Conservation (phyloP, 345 rosid genomes). For the Ailanthus altissimus region DNA sequence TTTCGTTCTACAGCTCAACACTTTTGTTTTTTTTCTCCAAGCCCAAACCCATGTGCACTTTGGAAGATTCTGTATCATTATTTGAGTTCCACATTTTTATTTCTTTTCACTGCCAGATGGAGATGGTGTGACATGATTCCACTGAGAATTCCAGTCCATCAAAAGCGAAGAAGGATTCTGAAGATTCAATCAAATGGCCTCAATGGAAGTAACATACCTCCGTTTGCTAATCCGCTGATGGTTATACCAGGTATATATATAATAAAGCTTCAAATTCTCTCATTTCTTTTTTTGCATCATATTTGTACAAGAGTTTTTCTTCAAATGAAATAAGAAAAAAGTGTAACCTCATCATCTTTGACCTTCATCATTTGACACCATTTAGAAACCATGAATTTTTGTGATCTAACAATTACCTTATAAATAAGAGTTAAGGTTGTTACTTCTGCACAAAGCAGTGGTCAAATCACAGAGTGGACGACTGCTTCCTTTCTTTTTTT, state of each 20-base stretch:
- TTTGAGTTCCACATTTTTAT: background rate
- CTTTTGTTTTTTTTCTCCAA: background rate
- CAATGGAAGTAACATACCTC: slow-evolving; percentile 50
- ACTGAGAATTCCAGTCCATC: slow-evolving; percentile 50
- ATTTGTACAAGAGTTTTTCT: background rate
- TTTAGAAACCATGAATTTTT: background rate
- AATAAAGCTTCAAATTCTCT: background rate
- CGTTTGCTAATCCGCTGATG: slow-evolving; percentile 14
- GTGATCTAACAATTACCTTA: background rate
- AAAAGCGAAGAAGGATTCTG: slow-evolving; percentile 47
- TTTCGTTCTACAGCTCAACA: background rate
- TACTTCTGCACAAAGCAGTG: background rate
- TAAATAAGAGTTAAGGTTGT: background rate
- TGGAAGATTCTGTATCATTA: background rate
- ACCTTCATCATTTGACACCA: background rate
- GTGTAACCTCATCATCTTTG: background rate
- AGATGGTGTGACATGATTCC: slow-evolving; percentile 85
- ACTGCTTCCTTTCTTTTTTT: too few species aligned
- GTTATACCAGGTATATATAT: slow-evolving; percentile 12
- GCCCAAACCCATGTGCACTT: background rate
- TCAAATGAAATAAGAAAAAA: background rate
- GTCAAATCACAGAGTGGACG: too few species aligned
- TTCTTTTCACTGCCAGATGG: slow-evolving; percentile 58
- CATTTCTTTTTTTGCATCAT: background rate
- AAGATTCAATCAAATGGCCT: slow-evolving; percentile 72